Evolutionary conservation across 768 basidiomycete genomes (phyloP).

Genomic region (Termitomyces sp.): DNA sequence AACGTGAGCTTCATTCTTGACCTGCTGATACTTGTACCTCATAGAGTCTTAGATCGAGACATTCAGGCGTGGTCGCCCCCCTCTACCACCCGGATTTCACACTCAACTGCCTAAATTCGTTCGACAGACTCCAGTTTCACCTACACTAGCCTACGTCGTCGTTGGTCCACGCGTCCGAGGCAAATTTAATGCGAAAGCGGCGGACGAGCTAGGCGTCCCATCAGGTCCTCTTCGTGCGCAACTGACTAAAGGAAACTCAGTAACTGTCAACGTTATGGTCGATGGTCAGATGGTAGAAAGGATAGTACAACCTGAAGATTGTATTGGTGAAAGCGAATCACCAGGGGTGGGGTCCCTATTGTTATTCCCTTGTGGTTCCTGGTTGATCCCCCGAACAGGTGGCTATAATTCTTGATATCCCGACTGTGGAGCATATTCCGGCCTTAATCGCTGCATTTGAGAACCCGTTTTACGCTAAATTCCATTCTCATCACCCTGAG

Average conservation of each 20-base stretch:
- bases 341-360: conserved; percentile 33
- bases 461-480: conserved; percentile 41
- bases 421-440: conserved; percentile 53
- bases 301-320: conserved; percentile 57
- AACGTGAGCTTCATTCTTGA: not conserved
- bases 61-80: conserved; percentile 18
- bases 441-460: conserved; percentile 46
- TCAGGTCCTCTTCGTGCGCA: conserved; percentile 52
- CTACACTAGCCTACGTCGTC: conserved; percentile 46
- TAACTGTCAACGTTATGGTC: conserved; percentile 53
- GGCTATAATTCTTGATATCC: conserved; percentile 69
- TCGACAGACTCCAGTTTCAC: conserved; percentile 14
- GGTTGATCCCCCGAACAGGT: conserved; percentile 32
- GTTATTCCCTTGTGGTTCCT: not conserved
- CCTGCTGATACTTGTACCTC: not conserved
- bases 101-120: conserved; percentile 34
- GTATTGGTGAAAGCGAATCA: conserved; percentile 47
- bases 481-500: conserved; percentile 39
- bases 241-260: conserved; percentile 61
- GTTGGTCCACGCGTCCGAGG: conserved; percentile 52
- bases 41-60: conserved; percentile 21
- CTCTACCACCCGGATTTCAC: conserved; percentile 30
- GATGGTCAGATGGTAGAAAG: conserved; percentile 37
- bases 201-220: conserved; percentile 60
- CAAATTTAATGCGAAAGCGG: conserved; percentile 71